Evolutionary conservation across 140 eudicot species (phyloP), one percentile per base, ranked within the genome.

Genomic region (Flaveria floridana): DNA sequence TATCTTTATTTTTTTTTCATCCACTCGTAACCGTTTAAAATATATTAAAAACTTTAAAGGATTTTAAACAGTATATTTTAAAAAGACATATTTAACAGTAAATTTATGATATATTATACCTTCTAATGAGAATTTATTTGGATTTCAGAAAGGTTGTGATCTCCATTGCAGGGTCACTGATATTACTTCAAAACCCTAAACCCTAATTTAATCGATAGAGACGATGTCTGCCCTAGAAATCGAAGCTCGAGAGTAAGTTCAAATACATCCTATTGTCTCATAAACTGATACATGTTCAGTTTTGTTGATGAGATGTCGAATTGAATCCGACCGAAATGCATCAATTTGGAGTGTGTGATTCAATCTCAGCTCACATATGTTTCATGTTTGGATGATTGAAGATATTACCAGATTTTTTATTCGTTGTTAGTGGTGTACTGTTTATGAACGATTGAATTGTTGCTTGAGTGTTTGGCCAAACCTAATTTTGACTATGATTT

Each of bases 161-260:
- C 68, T 51, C 74, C 64, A 30, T 75, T 63, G 70, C 70, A 51
- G 56, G 3, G 41, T 34, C 41, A 34, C 41, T n/a, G 19, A 25
- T 46, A 13, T 61, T 14, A 25, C 48, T 20, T n/a, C 50, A 42
- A 56, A 62, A 48, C 66, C 82, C 78, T 65, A 26, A 37, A 37
- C 47, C 67, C 68, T 44, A 76, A 76, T 16, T 66, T 19, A 47
- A 47, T 1, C 69, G 47, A 53, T 21, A 47, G 62, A 15, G 6
- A 28, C 72, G 50, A 89, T 89, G 95, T 84, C 96, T 82, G 86
- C 96, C 68, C 87, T 90, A 23, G 96, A 90, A 86, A 90, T 90
- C 62, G 96, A 90, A 85, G 95, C 96, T 80, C 88, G 89, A 75
- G 96, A 90, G 96, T 90, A 84, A 82, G 96, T 80, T 79, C 55